phyloP scores from a whole-genome alignment of 768 basidiomycete genomes.

The Suillus sp. region DNA sequence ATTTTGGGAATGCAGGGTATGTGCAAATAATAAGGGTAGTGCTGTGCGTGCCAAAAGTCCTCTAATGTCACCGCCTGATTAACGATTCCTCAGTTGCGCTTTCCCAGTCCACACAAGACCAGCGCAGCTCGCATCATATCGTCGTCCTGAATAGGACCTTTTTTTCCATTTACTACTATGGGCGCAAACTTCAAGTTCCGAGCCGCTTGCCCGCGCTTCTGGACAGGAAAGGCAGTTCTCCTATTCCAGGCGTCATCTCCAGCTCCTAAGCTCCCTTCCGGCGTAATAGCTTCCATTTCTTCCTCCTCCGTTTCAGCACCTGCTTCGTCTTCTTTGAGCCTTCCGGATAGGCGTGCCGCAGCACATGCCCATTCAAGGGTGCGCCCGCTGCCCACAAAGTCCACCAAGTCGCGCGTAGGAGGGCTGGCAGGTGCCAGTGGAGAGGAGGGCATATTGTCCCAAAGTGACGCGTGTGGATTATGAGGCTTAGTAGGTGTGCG shows the following conservation, averaged over 20 bases:
- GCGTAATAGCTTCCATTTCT: slow-evolving; percentile 65
- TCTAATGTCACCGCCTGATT: not conserved
- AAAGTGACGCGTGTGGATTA: slow-evolving; percentile 30
- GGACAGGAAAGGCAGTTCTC: slow-evolving; percentile 4
- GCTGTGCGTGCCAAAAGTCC: slow-evolving; percentile 4
- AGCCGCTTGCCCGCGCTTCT: slow-evolving; percentile 5
- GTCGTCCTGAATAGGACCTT: slow-evolving; percentile 47
- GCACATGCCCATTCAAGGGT: slow-evolving; percentile 37
- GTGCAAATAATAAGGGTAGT: slow-evolving; percentile 6
- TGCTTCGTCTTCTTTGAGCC: slow-evolving; percentile 10
- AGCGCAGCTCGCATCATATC: slow-evolving; percentile 74
- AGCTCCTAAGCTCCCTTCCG: slow-evolving; percentile 52
- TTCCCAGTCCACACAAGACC: slow-evolving; percentile 59
- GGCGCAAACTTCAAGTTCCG: slow-evolving; percentile 5
- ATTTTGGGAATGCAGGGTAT: slow-evolving; percentile 12
- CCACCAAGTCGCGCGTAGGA: slow-evolving; percentile 33
- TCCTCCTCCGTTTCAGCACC: slow-evolving; percentile 64
- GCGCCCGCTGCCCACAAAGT: slow-evolving; percentile 30
- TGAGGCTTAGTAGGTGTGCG: slow-evolving; percentile 34
- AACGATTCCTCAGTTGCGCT: slow-evolving; percentile 15
- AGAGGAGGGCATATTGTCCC: slow-evolving; percentile 39
- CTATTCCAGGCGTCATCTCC: slow-evolving; percentile 42
- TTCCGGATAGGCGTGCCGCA: slow-evolving; percentile 53
- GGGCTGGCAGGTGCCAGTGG: slow-evolving; percentile 48
- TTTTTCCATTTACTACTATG: slow-evolving; percentile 8